These are phyloP conservation scores for Lagenaria siceraria DNA, from an alignment of 306 rosid species.

Conservation along the genomic window DNA sequence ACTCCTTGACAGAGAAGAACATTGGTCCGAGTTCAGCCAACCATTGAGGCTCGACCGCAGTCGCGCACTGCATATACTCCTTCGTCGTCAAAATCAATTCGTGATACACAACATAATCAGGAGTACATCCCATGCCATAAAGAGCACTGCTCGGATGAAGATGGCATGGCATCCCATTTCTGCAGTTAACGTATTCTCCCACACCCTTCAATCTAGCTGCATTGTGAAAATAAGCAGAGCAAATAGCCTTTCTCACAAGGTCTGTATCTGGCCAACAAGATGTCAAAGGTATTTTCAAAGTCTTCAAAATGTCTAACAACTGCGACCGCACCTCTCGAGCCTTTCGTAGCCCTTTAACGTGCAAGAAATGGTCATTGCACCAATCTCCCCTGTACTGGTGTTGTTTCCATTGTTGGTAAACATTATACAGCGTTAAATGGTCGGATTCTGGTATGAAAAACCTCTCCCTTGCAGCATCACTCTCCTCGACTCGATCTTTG, in stretches of 20 bases:
- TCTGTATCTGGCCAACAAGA: conserved; percentile 79
- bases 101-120: conserved; percentile 81
- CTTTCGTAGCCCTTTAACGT: conserved; percentile 82
- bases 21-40: conserved; percentile 91
- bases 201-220: conserved; percentile 88
- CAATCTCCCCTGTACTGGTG: conserved; percentile 94
- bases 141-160: conserved; percentile 97
- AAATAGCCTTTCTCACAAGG: conserved; percentile 76
- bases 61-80: conserved; percentile 98
- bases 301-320: conserved; percentile 80
- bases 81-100: conserved; percentile 70
- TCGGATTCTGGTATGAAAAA: conserved; percentile 91
- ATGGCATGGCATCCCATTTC: conserved; percentile 93
- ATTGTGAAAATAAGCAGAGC: conserved; percentile 93
- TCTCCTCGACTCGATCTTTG: conserved; percentile 90
- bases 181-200: conserved; percentile 78
- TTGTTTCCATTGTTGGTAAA: conserved; percentile 95
- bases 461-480: conserved; percentile 93
- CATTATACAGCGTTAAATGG: conserved; percentile 80
- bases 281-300: conserved; percentile 63
- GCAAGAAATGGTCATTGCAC: conserved; percentile 91
- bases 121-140: conserved; percentile 95
- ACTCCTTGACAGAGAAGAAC: conserved; percentile 95
- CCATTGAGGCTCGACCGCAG: conserved; percentile 97
- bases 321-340: conserved; percentile 97